These are phyloP conservation scores for Kluyveromyces starmeri DNA, from an alignment of 805 yeast species.

Conservation along the genomic window DNA sequence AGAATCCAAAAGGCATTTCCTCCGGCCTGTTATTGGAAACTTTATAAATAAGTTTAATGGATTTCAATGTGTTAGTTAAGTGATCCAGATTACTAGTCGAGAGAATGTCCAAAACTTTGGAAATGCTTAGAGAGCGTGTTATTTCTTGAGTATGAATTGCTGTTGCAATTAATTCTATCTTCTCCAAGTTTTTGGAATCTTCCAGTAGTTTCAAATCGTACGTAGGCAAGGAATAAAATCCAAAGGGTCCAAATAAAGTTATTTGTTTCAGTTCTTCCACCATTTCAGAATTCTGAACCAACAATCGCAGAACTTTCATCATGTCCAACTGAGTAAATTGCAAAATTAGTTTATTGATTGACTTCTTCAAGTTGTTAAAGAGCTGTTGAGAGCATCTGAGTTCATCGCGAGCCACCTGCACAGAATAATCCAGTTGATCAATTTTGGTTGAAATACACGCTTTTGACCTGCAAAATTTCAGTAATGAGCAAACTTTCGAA, in stretches of 20 bases:
- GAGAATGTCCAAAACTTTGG: no score
- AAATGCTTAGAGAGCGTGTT: no score
- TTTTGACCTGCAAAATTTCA: slow-evolving; percentile 10
- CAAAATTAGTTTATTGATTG: slow-evolving; percentile 11
- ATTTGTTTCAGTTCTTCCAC: slow-evolving; percentile 4
- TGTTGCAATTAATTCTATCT: slow-evolving; percentile 4
- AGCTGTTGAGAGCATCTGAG: slow-evolving; percentile 12
- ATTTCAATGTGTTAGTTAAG: not conserved
- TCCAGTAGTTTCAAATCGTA: slow-evolving; percentile 3
- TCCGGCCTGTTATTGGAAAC: not conserved
- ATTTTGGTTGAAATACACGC: not conserved
- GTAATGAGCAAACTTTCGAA: slow-evolving; percentile 13
- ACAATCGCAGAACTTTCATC: not conserved
- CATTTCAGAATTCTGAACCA: slow-evolving; percentile 1
- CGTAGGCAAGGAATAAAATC: not conserved
- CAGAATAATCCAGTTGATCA: slow-evolving; percentile 12
- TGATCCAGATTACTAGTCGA: no score
- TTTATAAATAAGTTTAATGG: not conserved
- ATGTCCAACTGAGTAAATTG: slow-evolving; percentile 3
- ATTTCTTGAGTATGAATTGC: no score
- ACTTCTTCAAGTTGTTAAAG: slow-evolving; percentile 9
- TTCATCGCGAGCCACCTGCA: slow-evolving; percentile 20
- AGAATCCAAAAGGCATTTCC: not conserved
- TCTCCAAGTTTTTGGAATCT: not conserved
- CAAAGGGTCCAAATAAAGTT: slow-evolving; percentile 5